Evolutionary conservation across 2,329 filamentous ascomycete species (phyloP), one percentile per base, ranked within the genome.

Genomic region (Ascochyta fabae): DNA sequence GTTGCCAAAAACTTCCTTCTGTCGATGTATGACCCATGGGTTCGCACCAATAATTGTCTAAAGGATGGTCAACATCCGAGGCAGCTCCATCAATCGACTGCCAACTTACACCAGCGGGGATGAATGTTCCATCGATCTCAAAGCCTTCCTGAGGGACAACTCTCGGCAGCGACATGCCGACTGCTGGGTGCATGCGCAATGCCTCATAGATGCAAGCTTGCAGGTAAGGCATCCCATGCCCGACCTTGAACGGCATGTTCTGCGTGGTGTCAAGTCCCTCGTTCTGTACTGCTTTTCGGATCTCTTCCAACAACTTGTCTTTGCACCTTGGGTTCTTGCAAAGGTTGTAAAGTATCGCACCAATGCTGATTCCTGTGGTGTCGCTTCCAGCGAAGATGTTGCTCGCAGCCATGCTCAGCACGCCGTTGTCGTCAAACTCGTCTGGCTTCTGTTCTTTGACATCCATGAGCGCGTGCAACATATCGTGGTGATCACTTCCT

Each of bases 371-470:
- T 15, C 75, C 75, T 3, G 77, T 80, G 0, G 78, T 80, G 45
- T 80, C 78, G 22, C 70, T 73, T 4, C 77, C 77, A 3, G 78
- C 79, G 34, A 75, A 74, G 47, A 79, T 74, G 19, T 62, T 62
- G 13, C 41, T 55, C 2, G 72, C 72, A 1, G 70, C 71, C 75
- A 78, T 77, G 24, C 69, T 74, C 6, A 77, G 57, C 8, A 79
- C 65, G 45, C 60, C 70, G 6, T 65, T 69, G 41, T 74, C 68
- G 47, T 75, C 68, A 47, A 78, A 75, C 22, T 75, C 69, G 12
- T 56, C 39, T 0, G 74, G 71, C 48, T 77, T 76, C 48, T 72
- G 66, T 31, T 72, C 71, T 33, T 74, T 69, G 7, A 73, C 70
- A 3, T 69, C 66, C 35, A 75, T 65, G 5, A 78, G 64, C 38